A percentile compares a stretch with the other conserved stretches of the same genome.
phyloP scores from a whole-genome alignment of 257 asterid species.

The Avicennia marina region DNA sequence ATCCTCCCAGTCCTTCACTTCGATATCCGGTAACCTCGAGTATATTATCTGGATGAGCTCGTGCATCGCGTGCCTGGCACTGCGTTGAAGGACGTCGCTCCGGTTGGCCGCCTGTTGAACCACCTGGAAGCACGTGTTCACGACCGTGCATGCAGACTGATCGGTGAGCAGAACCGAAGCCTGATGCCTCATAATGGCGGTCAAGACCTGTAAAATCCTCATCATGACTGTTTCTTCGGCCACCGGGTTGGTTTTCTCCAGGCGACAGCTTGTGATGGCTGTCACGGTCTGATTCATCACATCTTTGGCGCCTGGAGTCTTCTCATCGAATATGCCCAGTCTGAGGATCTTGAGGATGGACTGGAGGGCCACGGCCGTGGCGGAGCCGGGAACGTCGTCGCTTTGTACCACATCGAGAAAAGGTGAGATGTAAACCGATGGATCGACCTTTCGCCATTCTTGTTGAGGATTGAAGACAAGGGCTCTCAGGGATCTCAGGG shows the following conservation, averaged over 20 bases:
- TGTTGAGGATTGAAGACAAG: constrained; percentile 73
- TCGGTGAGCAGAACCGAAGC: constrained; percentile 71
- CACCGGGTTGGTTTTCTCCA: constrained; percentile 64
- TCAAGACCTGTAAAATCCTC: constrained; percentile 63
- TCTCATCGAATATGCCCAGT: constrained; percentile 59
- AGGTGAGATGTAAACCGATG: constrained; percentile 60
- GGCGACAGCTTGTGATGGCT: constrained; percentile 61
- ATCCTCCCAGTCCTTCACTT: constrained; percentile 72
- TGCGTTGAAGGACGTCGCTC: constrained; percentile 75
- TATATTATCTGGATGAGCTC: constrained; percentile 74
- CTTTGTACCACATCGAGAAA: constrained; percentile 82
- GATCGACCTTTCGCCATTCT: constrained; percentile 74
- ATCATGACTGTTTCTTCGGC: constrained; percentile 84
- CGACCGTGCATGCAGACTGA: constrained; percentile 67
- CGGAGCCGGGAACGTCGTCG: constrained; percentile 73
- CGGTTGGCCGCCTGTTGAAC: constrained; percentile 74
- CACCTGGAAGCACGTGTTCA: constrained; percentile 86
- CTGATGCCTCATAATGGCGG: constrained; percentile 65
- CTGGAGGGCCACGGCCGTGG: constrained; percentile 74
- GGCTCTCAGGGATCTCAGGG: constrained; percentile 63
- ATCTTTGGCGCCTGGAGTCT: constrained; percentile 56
- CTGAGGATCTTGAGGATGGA: constrained; percentile 72
- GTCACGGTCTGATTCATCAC: constrained; percentile 46
- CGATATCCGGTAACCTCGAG: constrained; percentile 66
- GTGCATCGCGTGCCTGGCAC: constrained; percentile 80